These are phyloP conservation scores for Aquilaria yunnanensis DNA, from an alignment of 345 rosid genomes.

Conservation along the genomic window DNA sequence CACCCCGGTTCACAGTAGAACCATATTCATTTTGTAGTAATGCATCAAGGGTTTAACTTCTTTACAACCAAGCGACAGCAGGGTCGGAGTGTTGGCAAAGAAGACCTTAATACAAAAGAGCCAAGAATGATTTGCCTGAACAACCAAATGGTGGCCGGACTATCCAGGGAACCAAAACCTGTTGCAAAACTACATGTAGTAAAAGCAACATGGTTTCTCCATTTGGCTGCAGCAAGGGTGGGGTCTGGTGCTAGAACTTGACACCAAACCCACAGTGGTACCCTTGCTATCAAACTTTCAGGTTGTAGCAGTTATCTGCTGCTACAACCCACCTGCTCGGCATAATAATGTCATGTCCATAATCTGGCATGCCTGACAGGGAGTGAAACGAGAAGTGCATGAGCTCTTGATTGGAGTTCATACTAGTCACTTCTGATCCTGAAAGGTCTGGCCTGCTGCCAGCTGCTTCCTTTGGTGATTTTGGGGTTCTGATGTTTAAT, in stretches of 20 bases:
- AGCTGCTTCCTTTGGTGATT: conserved; percentile 46
- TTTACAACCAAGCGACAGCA: too few relatives aligned
- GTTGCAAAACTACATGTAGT: conserved; percentile 1
- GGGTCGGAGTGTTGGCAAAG: too few relatives aligned
- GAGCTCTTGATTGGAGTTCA: conserved; percentile 36
- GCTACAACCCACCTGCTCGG: conserved; percentile 72
- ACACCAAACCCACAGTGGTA: conserved; percentile 23
- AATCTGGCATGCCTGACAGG: conserved; percentile 35
- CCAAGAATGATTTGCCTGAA: conserved; percentile 95
- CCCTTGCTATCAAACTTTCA: conserved; percentile 40
- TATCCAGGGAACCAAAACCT: conserved; percentile 17
- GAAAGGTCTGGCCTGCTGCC: conserved; percentile 37
- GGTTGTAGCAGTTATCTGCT: conserved; percentile 55
- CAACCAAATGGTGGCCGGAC: conserved; percentile 41
- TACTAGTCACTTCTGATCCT: conserved; percentile 75
- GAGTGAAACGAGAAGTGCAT: conserved; percentile 32
- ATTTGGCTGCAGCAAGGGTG: conserved; percentile 31
- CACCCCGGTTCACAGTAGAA: too few relatives aligned
- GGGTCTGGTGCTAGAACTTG: conserved; percentile 12
- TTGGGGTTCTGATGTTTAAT: conserved; percentile 51
- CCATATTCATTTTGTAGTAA: too few relatives aligned
- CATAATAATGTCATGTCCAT: conserved; percentile 44
- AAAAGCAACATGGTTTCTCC: conserved; percentile 15
- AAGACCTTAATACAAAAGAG: too few relatives aligned
- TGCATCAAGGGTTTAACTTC: too few relatives aligned